A percentile compares a stretch with the other conserved stretches of the same genome.
Conservation (phyloP, 257 asterid genomes). For the Gentiana straminea region DNA sequence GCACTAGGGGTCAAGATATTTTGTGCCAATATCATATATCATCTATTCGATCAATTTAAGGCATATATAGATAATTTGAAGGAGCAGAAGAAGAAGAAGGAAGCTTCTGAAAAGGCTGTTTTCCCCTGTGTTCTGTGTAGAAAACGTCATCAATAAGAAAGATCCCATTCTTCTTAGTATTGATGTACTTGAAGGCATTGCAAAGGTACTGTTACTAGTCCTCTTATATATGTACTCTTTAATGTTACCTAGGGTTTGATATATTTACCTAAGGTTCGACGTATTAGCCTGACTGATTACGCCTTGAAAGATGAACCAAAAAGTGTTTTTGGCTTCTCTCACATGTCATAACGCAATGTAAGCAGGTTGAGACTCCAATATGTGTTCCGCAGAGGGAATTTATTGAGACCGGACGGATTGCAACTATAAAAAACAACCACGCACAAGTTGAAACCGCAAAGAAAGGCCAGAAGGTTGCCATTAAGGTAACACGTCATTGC, state of each 20-base stretch:
- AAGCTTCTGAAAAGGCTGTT: slow-evolving; percentile 89
- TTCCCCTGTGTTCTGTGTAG: slow-evolving; percentile 88
- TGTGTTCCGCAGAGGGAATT: slow-evolving; percentile 79
- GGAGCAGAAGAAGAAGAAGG: slow-evolving; percentile 79
- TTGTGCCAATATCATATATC: slow-evolving; percentile 82
- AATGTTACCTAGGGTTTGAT: too few relatives aligned
- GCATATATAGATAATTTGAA: slow-evolving; percentile 82
- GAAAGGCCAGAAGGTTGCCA: slow-evolving; percentile 87
- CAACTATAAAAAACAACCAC: slow-evolving; percentile 88
- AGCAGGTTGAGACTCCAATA: slow-evolving; percentile 57
- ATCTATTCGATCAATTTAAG: slow-evolving; percentile 88
- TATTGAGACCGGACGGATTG: slow-evolving; percentile 76
- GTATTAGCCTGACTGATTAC: background rate
- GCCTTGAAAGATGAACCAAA: too few relatives aligned
- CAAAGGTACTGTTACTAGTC: slow-evolving; percentile 38
- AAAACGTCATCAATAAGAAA: slow-evolving; percentile 77
- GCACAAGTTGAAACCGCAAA: slow-evolving; percentile 79
- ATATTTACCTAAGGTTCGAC: too few relatives aligned
- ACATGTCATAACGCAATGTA: background rate
- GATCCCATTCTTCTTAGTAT: slow-evolving; percentile 95
- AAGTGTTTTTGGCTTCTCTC: slow-evolving; percentile 1
- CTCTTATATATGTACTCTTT: too few relatives aligned
- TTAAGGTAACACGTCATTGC: slow-evolving; percentile 49
- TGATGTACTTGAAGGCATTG: slow-evolving; percentile 73
- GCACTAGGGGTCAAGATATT: slow-evolving; percentile 81